Base-by-base conservation (phyloP, 257 asterid species). In the Nicotiana tabacum region DNA sequence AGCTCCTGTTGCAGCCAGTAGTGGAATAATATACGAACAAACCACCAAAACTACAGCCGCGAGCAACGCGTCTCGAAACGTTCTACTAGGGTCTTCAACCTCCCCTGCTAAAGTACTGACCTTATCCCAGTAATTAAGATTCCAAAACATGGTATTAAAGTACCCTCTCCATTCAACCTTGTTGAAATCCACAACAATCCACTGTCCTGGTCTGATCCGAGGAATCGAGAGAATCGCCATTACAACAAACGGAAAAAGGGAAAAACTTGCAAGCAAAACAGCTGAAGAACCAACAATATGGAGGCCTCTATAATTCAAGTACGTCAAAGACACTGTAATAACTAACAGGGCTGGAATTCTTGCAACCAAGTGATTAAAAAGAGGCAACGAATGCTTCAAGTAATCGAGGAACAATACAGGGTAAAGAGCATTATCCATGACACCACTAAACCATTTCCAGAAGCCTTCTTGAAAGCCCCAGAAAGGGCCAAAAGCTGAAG, bases 361-460 rank as follows among this genome's bases (percentile, higher is more conserved):
- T 6, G 97, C 98, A 80, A 87, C 5, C 46, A 86, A 17, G 4
- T 66, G 10, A 68, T 85, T 77, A 46, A 94, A 90, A 1, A 94
- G 57, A 0, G 99, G 98, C 62, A 92, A 83, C 0, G 98, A 92
- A 81, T 88, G 97, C 83, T 95, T 94, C 78, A 95, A 85, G 90
- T 95, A 95, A 87, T 95, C 99, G 29, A 95, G 95, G 77, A 95
- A 95, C 13, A 95, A 79, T 9, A 95, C 98, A 2, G 99, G 99
- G 84, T 95, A 95, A 5, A 95, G 96, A 55, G 99, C 96, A 64
- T 93, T 95, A 80, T 95, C 99, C 99, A 93, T 92, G 18, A 93
- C 97, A 60, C 99, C 99, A 78, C 99, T 95, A 69, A 91, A 83
- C 99, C 99, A 95, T 89, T 93, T 95, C 99, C 97, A 93, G 35